A percentile compares a stretch with the other conserved stretches of the same genome.
Conservation (phyloP, 2,329 filamentous ascomycete genomes). For the Fonsecaea monophora region DNA sequence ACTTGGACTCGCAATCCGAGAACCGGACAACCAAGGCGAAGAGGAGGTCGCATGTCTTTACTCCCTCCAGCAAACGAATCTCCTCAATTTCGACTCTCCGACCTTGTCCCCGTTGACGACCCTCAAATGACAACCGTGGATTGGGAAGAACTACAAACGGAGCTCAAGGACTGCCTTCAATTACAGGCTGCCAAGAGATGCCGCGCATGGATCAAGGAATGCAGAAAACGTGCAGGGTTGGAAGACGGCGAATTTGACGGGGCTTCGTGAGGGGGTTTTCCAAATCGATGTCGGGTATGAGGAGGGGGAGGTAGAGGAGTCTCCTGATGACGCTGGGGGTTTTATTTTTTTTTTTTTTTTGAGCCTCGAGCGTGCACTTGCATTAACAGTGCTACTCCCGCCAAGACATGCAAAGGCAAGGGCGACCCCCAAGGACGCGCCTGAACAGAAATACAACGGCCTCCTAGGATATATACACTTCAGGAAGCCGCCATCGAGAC, state of each 20-base stretch:
- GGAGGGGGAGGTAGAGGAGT: too few species aligned
- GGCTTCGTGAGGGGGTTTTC: neutral
- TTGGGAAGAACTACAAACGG: conserved; percentile 14
- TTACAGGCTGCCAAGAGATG: neutral
- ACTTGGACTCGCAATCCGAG: conserved; percentile 12
- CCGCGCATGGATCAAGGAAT: neutral
- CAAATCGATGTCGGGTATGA: neutral
- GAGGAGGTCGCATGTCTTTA: conserved; percentile 3
- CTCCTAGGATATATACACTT: too few species aligned
- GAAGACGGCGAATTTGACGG: neutral
- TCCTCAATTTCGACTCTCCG: conserved; percentile 20
- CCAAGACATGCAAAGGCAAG: too few species aligned
- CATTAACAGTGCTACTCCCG: too few species aligned
- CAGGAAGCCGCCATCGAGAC: too few species aligned
- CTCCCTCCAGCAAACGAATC: neutral
- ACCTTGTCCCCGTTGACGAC: conserved; percentile 13
- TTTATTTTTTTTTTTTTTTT: too few species aligned
- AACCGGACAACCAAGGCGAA: conserved; percentile 7
- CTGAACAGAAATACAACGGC: too few species aligned
- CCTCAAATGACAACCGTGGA: conserved; percentile 17
- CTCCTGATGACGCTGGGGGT: too few species aligned
- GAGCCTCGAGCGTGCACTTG: too few species aligned
- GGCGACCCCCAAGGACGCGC: too few species aligned
- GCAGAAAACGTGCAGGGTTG: neutral
- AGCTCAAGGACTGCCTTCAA: conserved; percentile 8